Evolutionary conservation across 257 asterid genomes (phyloP).

Genomic region (Nicotiana knightiana): DNA sequence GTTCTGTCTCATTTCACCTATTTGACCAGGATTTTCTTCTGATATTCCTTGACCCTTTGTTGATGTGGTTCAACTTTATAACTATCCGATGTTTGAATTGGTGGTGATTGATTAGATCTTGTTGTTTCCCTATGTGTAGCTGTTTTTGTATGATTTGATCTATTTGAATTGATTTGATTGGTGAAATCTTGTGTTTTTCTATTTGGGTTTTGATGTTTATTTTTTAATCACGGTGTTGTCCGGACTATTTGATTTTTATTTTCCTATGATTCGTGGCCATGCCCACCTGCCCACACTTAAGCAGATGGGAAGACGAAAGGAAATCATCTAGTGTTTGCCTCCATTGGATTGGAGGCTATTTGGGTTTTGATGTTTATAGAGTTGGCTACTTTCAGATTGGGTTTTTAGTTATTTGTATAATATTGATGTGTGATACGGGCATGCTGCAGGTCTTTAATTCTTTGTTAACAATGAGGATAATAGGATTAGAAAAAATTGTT

Average conservation of each 20-base stretch:
- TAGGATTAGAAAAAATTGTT: too few relatives aligned
- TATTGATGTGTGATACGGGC: not conserved
- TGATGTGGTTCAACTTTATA: not conserved
- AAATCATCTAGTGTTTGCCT: not conserved
- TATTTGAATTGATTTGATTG: not conserved
- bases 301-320: not conserved
- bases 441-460: too few relatives aligned
- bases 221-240: too few relatives aligned
- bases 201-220: not conserved
- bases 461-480: not conserved
- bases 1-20: not conserved
- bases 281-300: not conserved
- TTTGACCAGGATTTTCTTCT: too few relatives aligned
- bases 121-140: not conserved
- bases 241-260: too few relatives aligned
- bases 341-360: too few relatives aligned
- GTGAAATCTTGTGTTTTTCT: not conserved
- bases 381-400: too few relatives aligned
- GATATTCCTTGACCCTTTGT: not conserved
- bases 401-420: not conserved
- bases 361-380: too few relatives aligned
- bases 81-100: not conserved
- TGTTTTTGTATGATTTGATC: not conserved
- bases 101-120: not conserved
- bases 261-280: too few relatives aligned